Base-by-base conservation (phyloP, 2,329 filamentous ascomycete genomes). In the Tricladium varicosporioides region DNA sequence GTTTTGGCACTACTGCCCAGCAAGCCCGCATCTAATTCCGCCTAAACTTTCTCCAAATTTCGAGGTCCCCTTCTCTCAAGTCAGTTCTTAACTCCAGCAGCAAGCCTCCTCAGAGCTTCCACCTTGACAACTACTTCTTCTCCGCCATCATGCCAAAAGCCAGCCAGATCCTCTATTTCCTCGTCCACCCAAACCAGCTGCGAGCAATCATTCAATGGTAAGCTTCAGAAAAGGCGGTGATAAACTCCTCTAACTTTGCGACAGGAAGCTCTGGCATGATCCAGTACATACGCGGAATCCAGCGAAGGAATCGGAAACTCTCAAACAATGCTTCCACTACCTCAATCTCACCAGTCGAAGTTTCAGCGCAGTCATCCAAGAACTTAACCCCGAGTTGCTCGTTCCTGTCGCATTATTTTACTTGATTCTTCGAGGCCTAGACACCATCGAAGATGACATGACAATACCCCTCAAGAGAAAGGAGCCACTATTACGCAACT, bases 361-460 rank as follows among this genome's bases (percentile, higher is more conserved):
- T 73, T 99, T 99, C 74, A 81, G 88, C 52, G 82, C 91, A 48
- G 94, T 99, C 71, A 99, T 99, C 63, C 86, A 96, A 75, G 94
- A 99, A 76, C 83, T 99, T 45, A 92, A 97, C 71, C 92, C 92
- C 1, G 93, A 99, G 75, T 85, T 99, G 32, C 84, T 97, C 36
- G 84, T 97, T 43, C 92, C 94, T 19, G 82, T 97, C 47, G 86
- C 87, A 55, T 79, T 97, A 9, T 99, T 99, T 81, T 99, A 99
- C 77, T 84, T 99, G 27, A 84, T 91, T 53, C 81, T 99, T 54
- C 90, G 94, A 60, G 94, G 91, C 48, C 83, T 99, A 51, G 94
- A 99, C 74, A 99, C 94, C n/a, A 90, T 99, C 59, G 94, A 99
- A 76, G 94, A 99, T 79, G 94, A 99, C 74, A 97, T 97, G 86